Evolutionary conservation across 805 yeast genomes (phyloP), one percentile per base, ranked within the genome.

Genomic region (Pichia rugopelliculosa): DNA sequence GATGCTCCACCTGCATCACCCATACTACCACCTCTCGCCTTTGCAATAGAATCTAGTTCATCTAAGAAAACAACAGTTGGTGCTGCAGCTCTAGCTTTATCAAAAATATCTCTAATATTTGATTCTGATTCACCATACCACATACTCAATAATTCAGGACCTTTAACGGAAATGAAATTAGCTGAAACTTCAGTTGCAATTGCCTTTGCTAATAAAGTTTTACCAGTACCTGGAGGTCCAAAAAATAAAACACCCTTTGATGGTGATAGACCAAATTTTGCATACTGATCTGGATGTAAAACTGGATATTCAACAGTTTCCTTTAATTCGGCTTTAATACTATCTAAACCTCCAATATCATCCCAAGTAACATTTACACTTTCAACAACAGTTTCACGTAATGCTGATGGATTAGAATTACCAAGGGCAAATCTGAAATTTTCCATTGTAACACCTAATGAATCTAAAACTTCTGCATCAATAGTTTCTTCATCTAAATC

Each of bases 221-320:
- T 93, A 89, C 99, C 99, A 52, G 98, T 93, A 86, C 99, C 99
- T 52, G 99, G 99, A 46, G 99, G 99, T 59, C 99, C 99, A 68
- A 86, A 93, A 77, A 93, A 93, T 67, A 93, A 76, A 57, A 93
- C 99, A 74, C 99, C 99, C 72, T 91, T 90, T 37, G 99, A 83
- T 47, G 99, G 99, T 10, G 98, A 82, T 67, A 93, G 79, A 56
- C 99, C 99, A 65, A 93, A 93, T 74, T 93, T 95, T 70, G 95
- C 87, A 73, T 88, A 93, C 76, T 91, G 96, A 64, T 93, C 99
- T 69, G 99, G 98, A 70, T 93, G 98, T 67, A 91, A 75, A 46
- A 93, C 99, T 36, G 99, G 99, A 68, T 93, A 93, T 74, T 93
- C 99, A 50, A 93, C 99, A 50, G 98, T 93, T 76, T 93, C 99